Base-by-base conservation (phyloP, 768 basidiomycete genomes). In the Auricularia sp. region DNA sequence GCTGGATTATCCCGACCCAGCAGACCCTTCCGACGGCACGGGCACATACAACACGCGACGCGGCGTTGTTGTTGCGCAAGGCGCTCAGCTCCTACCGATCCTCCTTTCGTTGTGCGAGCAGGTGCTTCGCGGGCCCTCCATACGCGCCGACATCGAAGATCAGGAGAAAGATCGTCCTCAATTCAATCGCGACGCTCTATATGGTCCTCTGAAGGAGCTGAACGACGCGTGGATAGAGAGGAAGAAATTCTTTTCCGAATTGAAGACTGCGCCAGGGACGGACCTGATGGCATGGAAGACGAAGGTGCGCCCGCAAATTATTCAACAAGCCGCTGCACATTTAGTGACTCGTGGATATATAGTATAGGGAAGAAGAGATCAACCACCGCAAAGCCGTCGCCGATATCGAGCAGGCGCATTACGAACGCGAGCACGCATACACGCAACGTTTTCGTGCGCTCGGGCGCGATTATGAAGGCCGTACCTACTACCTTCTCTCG, bases 71-170 rank as follows among this genome's bases (percentile, higher is more conserved):
- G 79, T 79, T 69, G 72, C 75, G 3, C 71, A 70, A 21, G 76
- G 87, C 0, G 79, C 79, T 3, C 90, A 91, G 68, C 78, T 92
- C 68, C 76, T 92, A 14, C 89, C 90, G 16, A 79, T 88, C 23
- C 70, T 91, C 35, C 66, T 79, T 6, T 80, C 83, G 3, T 76
- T 93, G n/a, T 79, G 88, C 14, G 78, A 87, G 44, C 73, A 74
- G 6, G 79, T 77, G 2, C 68, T 85, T 18, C 72, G 79, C 34
- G 79, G 84, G 7, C 74, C 77, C 56, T 68, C 71, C 18, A 73
- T 88, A 23, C 81, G 83, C 12, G 79, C 83, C 36, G 87, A 85
- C 63, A 74, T 93, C 16, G 90, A 90, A 10, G 76, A 75, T 3
- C 86, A 85, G 4, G 65, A 74, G 0, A 79, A 7, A 6, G 23